Conservation (phyloP, 1,139 yeast species). For the Lodderomyces jiufengensis region DNA sequence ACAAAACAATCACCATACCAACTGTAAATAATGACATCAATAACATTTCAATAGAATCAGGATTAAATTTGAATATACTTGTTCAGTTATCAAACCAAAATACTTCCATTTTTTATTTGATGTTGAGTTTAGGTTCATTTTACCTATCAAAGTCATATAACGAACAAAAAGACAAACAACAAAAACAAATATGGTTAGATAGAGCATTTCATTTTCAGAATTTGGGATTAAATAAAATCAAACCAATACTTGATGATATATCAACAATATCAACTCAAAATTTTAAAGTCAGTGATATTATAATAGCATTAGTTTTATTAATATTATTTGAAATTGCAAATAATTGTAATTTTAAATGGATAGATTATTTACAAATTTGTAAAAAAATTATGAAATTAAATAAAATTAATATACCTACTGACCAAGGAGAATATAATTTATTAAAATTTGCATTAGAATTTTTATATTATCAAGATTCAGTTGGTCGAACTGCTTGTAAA, state of each 20-base stretch:
- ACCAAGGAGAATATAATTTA: slow-evolving; percentile 19
- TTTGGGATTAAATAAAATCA: slow-evolving; percentile 16
- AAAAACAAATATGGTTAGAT: slow-evolving; percentile 17
- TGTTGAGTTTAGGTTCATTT: slow-evolving; percentile 25
- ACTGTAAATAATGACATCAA: slow-evolving; percentile 5
- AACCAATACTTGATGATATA: slow-evolving; percentile 5
- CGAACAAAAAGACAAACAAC: slow-evolving; percentile 2
- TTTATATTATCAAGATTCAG: slow-evolving; percentile 28
- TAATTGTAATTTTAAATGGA: slow-evolving; percentile 26
- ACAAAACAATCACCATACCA: slow-evolving; percentile 1
- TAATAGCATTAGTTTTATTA: slow-evolving; percentile 23
- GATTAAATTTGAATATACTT: slow-evolving; percentile 21
- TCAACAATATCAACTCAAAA: not conserved
- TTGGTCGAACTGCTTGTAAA: slow-evolving; percentile 34
- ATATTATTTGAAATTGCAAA: slow-evolving; percentile 28
- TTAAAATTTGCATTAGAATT: slow-evolving; percentile 26
- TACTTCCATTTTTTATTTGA: slow-evolving; percentile 23
- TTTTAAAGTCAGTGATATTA: slow-evolving; percentile 15
- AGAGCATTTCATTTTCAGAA: slow-evolving; percentile 19
- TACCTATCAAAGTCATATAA: slow-evolving; percentile 20
- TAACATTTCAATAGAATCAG: slow-evolving; percentile 18
- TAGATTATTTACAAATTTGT: slow-evolving; percentile 21
- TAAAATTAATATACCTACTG: slow-evolving; percentile 15
- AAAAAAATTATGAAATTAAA: slow-evolving; percentile 18
- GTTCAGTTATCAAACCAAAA: slow-evolving; percentile 24